Conservation (phyloP, 768 basidiomycete species). For the Coprinopsis marcescibilis region DNA sequence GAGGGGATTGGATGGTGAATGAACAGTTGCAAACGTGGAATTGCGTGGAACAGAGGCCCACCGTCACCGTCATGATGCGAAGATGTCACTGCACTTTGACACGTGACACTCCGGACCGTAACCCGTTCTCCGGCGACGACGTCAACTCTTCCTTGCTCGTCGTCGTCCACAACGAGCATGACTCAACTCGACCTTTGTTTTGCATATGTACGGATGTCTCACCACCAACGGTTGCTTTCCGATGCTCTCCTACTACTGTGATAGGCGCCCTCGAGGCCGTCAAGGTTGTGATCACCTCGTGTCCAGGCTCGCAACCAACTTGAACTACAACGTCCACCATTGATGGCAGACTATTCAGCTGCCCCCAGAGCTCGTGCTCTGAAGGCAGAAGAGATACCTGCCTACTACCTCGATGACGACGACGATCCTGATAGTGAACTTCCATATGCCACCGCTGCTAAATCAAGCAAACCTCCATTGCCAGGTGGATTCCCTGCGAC, state of each 20-base stretch:
- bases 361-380: background rate
- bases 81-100: background rate
- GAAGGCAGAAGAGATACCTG: background rate
- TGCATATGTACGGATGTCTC: too few species aligned
- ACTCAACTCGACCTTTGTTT: too few species aligned
- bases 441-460: background rate
- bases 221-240: too few species aligned
- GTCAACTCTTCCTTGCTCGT: too few species aligned
- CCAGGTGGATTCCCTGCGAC: too few species aligned
- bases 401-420: background rate
- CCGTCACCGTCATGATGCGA: background rate
- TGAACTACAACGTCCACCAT: background rate
- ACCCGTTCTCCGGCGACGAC: background rate
- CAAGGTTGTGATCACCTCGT: too few species aligned
- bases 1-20: slow-evolving; percentile 8
- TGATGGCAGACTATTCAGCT: background rate
- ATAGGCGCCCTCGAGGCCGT: too few species aligned
- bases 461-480: background rate
- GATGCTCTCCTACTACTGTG: too few species aligned
- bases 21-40: slow-evolving; percentile 18
- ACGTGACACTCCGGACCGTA: background rate
- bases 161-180: too few species aligned
- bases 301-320: background rate
- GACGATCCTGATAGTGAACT: background rate
- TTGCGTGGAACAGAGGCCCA: slow-evolving; percentile 10